Conservation (phyloP, 768 basidiomycete genomes). For the Pisolithus sp. region DNA sequence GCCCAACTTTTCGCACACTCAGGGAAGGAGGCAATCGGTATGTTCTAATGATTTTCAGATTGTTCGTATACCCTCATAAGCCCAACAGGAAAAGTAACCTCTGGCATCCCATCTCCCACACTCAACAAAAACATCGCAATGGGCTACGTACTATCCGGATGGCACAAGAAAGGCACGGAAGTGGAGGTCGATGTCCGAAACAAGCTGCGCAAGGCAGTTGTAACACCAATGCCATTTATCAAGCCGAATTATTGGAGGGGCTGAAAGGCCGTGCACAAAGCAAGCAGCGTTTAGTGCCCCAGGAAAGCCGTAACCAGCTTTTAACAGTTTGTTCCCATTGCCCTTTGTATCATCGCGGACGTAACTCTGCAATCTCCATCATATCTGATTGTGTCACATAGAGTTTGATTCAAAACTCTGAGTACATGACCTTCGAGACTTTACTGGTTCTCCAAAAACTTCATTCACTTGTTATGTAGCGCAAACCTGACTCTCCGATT, state of each 20-base stretch:
- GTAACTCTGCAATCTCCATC: too few species aligned
- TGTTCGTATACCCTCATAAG: conserved; percentile 2
- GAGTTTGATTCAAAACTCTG: too few species aligned
- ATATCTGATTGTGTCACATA: too few species aligned
- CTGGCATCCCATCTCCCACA: conserved; percentile 92
- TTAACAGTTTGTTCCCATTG: neutral
- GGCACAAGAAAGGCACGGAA: conserved; percentile 87
- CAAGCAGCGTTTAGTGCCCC: too few species aligned
- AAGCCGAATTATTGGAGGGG: conserved; percentile 79
- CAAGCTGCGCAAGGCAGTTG: conserved; percentile 64
- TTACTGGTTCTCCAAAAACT: too few species aligned
- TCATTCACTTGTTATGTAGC: too few species aligned
- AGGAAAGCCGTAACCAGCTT: neutral
- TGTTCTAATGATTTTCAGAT: conserved; percentile 14
- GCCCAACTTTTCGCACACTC: conserved; percentile 62
- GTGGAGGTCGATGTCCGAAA: conserved; percentile 81
- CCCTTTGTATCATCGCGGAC: neutral
- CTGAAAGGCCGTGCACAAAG: conserved; percentile 3
- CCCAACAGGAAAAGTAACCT: conserved; percentile 67
- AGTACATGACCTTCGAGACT: too few species aligned
- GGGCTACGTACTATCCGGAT: conserved; percentile 80
- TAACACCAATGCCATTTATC: conserved; percentile 86
- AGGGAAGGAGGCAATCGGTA: conserved; percentile 55
- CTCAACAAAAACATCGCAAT: conserved; percentile 90
- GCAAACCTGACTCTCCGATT: too few species aligned